Conservation (phyloP, 2,329 filamentous ascomycete genomes). For the Aspergillus persii region DNA sequence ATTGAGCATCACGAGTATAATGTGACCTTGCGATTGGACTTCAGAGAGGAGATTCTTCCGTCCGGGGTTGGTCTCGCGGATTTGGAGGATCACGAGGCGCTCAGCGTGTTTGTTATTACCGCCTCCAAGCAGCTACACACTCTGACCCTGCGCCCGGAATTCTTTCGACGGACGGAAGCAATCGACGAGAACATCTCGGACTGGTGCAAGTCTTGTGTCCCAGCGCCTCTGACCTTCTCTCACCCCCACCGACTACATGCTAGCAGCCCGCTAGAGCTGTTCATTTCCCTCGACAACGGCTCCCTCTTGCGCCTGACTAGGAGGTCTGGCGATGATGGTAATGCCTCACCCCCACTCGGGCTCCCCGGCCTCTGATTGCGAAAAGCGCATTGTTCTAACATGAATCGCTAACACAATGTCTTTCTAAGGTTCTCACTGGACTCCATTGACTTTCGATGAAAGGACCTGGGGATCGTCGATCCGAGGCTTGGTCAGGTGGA, state of each 20-base stretch:
- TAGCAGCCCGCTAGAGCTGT: constrained; percentile 67
- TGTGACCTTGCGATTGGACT: constrained; percentile 73
- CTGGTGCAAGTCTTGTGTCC: constrained; percentile 70
- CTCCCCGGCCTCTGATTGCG: background rate
- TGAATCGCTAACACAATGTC: constrained; percentile 7
- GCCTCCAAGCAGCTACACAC: constrained; percentile 77
- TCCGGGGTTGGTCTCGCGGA: constrained; percentile 83
- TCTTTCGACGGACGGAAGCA: constrained; percentile 68
- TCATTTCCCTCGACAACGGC: constrained; percentile 62
- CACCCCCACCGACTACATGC: constrained; percentile 78
- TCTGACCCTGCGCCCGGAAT: constrained; percentile 76
- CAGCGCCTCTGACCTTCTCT: constrained; percentile 73
- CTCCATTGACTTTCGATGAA: constrained; percentile 48
- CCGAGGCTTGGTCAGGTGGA: constrained; percentile 47
- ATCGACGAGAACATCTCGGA: constrained; percentile 73
- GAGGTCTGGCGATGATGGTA: constrained; percentile 53
- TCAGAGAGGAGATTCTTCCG: constrained; percentile 69
- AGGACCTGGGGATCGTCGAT: constrained; percentile 49
- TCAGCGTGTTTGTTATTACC: constrained; percentile 78
- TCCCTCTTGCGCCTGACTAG: constrained; percentile 65
- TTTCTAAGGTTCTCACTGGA: constrained; percentile 41
- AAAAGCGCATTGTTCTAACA: constrained; percentile 8
- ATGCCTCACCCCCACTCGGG: constrained; percentile 10
- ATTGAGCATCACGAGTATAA: constrained; percentile 65
- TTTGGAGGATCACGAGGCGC: constrained; percentile 69